Evolutionary conservation across 2,329 filamentous ascomycete species (phyloP), one percentile per base, ranked within the genome.

Genomic region (Cordyceps militaris): DNA sequence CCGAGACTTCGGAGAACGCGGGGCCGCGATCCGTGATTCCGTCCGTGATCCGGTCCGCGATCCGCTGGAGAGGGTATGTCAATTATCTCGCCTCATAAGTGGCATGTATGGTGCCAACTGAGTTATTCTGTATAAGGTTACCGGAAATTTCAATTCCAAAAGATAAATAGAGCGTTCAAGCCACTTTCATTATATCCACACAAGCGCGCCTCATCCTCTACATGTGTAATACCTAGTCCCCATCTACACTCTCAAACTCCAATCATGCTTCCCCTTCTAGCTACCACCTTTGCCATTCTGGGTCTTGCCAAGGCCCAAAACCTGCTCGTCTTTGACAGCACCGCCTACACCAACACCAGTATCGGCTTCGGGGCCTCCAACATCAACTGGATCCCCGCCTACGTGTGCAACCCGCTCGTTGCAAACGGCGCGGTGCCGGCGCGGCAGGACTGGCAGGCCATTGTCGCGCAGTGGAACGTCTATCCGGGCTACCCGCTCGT

Each of bases 251-350:
- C 14, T 28, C 14, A n/a, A 21, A 19, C 24, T 3, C 24, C n/a
- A 7, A 47, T 16, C 24, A 47, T 30, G 44, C 24, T 19, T 30
- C 44, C 24, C 26, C 16, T 47, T n/a, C 26, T 47, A 11, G 24
- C 44, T 30, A 11, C 44, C 44, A 3, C 7, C 26, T 19, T 47
- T 10, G 26, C 44, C 44, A 13, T 32, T 47, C 4, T 30, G 10
- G n/a, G 44, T 3, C 44, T 47, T 30, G 26, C 16, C 44, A 32
- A 11, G 7, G 44, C 44, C 44, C 16, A 28, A 1, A 43, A 57
- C 40, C 57, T 59, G 13, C 8, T 47, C 14, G 53, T 57, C 38
- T 59, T 59, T 47, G 58, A 59, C 26, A 57, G 47, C 32, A 59
- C 58, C 3, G 53, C 53, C 6, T 57, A 59, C 38, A 30, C 47